These are phyloP conservation scores for Fusarium napiforme DNA, from an alignment of 2,329 filamentous ascomycete genomes.

Conservation along the genomic window DNA sequence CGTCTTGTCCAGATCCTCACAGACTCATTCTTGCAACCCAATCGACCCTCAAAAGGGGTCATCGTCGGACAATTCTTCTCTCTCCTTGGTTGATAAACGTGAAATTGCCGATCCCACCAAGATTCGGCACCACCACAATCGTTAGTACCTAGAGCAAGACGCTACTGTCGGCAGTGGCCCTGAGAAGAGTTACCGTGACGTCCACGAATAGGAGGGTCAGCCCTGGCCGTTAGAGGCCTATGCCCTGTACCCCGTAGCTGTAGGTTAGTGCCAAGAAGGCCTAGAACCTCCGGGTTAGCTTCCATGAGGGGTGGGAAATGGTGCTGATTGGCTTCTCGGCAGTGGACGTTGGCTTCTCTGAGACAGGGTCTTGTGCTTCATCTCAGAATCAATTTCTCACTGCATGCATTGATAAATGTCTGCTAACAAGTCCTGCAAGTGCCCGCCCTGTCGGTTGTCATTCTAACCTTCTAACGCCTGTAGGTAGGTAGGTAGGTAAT, in stretches of 20 bases:
- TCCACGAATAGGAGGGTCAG: constrained; percentile 24
- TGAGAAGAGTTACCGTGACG: background rate
- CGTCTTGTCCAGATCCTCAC: constrained; percentile 6
- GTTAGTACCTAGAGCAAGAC: background rate
- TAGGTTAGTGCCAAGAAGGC: constrained; percentile 30
- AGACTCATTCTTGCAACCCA: constrained; percentile 12
- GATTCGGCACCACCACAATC: background rate
- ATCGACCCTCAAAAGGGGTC: constrained; percentile 20
- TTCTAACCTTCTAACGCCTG: background rate
- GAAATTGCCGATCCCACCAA: constrained; percentile 26
- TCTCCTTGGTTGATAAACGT: background rate
- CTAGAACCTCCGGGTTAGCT: constrained; percentile 27
- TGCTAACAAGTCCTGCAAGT: background rate
- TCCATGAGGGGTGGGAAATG: constrained; percentile 6
- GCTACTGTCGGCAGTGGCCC: constrained; percentile 36
- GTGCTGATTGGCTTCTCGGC: constrained; percentile 28
- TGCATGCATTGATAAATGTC: background rate
- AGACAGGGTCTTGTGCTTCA: constrained; percentile 19
- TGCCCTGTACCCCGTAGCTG: background rate
- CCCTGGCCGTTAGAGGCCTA: background rate
- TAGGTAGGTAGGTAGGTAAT: background rate
- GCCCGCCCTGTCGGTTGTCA: background rate
- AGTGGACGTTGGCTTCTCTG: constrained; percentile 18
- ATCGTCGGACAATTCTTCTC: constrained; percentile 5
- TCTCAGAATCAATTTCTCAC: constrained; percentile 3